Conservation (phyloP, 2,329 filamentous ascomycete species). For the Monilinia polystroma region DNA sequence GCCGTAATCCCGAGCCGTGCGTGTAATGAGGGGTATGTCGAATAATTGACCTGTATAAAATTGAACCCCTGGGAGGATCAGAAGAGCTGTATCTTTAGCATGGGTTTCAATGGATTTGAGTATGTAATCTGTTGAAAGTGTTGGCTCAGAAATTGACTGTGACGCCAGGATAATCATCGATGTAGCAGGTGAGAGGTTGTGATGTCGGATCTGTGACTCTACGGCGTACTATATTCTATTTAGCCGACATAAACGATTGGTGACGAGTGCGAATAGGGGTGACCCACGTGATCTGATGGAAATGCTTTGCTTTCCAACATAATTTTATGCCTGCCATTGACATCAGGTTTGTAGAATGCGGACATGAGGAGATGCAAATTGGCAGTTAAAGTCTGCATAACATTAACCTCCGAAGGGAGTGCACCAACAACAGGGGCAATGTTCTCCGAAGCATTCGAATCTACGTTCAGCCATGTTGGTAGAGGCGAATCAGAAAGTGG, state of each 20-base stretch:
- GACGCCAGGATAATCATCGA: constrained; percentile 69
- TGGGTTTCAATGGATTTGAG: constrained; percentile 65
- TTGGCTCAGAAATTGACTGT: constrained; percentile 47
- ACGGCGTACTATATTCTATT: constrained; percentile 62
- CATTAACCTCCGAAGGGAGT: constrained; percentile 64
- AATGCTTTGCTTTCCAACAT: constrained; percentile 80
- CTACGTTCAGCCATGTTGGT: constrained; percentile 67
- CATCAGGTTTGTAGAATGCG: constrained; percentile 71
- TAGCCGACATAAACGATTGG: constrained; percentile 25
- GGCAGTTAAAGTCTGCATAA: constrained; percentile 77
- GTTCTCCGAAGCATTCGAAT: constrained; percentile 62
- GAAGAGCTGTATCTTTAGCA: constrained; percentile 62
- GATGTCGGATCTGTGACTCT: constrained; percentile 70
- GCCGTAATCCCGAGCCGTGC: constrained; percentile 62
- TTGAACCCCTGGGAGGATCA: constrained; percentile 76
- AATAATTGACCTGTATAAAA: constrained; percentile 79
- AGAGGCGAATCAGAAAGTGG: constrained; percentile 60
- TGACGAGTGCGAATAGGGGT: constrained; percentile 17
- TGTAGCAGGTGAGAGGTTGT: constrained; percentile 61
- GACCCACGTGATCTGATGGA: constrained; percentile 72
- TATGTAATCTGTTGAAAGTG: constrained; percentile 65
- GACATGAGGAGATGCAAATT: constrained; percentile 77
- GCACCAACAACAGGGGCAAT: constrained; percentile 74
- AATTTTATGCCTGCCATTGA: constrained; percentile 63
- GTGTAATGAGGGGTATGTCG: constrained; percentile 71